Percentiles rank a stretch among this genome's conserved stretches.
Conservation (phyloP, 805 yeast genomes). For the Metschnikowia arizonensis region DNA sequence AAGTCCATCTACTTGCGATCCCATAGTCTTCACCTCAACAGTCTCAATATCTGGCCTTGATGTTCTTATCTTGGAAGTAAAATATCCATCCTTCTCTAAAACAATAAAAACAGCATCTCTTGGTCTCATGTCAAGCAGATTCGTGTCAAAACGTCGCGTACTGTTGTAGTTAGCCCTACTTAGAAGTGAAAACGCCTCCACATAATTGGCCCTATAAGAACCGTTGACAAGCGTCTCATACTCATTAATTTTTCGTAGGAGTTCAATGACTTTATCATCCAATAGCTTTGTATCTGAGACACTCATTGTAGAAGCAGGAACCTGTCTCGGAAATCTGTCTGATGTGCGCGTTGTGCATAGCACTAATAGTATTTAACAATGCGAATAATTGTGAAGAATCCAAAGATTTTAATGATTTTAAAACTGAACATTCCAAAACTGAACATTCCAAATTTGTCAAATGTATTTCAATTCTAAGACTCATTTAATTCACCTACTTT, state of each 20-base stretch:
- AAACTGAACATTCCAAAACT: too few species aligned
- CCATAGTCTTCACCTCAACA: background rate
- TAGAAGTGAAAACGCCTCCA: constrained; percentile 37
- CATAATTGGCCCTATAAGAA: constrained; percentile 19
- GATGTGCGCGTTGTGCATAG: background rate
- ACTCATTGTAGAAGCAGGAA: background rate
- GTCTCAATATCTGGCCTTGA: background rate
- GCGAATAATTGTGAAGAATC: too few species aligned
- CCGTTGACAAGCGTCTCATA: constrained; percentile 28
- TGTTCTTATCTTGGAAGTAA: background rate
- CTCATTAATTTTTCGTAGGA: constrained; percentile 19
- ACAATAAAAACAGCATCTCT: constrained; percentile 25
- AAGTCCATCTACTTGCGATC: background rate
- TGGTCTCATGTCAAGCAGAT: constrained; percentile 38
- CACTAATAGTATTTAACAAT: too few species aligned
- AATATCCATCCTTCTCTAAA: background rate
- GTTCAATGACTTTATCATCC: background rate
- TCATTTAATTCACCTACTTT: too few species aligned
- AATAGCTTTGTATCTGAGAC: background rate
- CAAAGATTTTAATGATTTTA: too few species aligned
- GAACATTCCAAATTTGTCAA: too few species aligned
- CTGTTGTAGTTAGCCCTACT: constrained; percentile 45
- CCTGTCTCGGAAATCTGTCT: background rate
- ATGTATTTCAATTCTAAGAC: too few species aligned
- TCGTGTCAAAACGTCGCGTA: constrained; percentile 34